phyloP scores from a whole-genome alignment of 2,329 filamentous ascomycete species.

The Hypoxylon sp. region DNA sequence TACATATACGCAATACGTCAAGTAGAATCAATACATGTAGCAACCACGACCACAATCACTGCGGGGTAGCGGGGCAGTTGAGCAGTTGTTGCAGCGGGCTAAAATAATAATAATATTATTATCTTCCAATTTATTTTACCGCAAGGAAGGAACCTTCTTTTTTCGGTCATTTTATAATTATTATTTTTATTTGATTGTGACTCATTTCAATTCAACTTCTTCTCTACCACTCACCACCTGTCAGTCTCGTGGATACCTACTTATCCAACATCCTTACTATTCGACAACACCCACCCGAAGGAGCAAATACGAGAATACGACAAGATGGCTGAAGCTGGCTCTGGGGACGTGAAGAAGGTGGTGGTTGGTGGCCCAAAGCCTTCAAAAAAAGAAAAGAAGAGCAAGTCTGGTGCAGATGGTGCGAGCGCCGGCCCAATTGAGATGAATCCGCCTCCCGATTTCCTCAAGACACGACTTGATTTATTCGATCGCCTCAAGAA shows the following conservation, averaged over 20 bases:
- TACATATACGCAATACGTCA: no score
- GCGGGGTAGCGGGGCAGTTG: conserved; percentile 17
- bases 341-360: conserved; percentile 64
- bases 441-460: conserved; percentile 70
- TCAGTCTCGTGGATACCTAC: no score
- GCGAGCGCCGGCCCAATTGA: conserved; percentile 55
- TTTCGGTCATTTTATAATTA: no score
- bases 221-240: no score
- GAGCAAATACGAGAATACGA: neutral
- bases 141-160: no score
- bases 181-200: no score
- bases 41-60: no score
- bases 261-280: neutral
- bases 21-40: no score
- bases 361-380: conserved; percentile 54
- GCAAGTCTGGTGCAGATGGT: conserved; percentile 44
- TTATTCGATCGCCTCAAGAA: conserved; percentile 91
- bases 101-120: no score
- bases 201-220: no score
- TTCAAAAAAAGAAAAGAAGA: conserved; percentile 57
- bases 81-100: conserved; percentile 1
- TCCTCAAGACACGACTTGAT: conserved; percentile 82
- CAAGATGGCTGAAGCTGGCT: conserved; percentile 23
- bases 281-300: neutral
- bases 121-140: no score